Base-by-base conservation (phyloP, 768 basidiomycete genomes). In the Pleurotus giganteus region DNA sequence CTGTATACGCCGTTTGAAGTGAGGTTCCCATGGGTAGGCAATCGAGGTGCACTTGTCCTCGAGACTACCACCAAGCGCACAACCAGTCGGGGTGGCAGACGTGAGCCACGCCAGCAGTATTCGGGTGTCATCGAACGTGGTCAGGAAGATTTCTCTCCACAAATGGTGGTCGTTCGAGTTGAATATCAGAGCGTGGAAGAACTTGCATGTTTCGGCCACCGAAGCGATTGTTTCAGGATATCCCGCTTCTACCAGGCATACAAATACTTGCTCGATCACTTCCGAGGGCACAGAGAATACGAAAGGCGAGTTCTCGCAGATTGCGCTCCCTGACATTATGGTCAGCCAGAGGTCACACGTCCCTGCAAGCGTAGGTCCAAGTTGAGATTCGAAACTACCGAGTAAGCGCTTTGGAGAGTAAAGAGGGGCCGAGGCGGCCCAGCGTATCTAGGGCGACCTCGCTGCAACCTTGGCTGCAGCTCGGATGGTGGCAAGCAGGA, bases 81-180 rank as follows among this genome's bases (percentile, higher is more conserved):
- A 37, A 12, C 57, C 57, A 23, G 32, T 21, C 6, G 57, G 49
- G 7, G 50, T 53, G 32, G 45, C 46, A 12, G 17, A 17, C 37
- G 17, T 32, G 15, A 55, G 26, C 28, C 45, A 39, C 5, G 54
- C 31, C 28, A 46, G 19, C 2, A 68, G 58, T 9, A 63, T 60
- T 28, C 78, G 66, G 0, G 81, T 81, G 53, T 82, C 79, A 54
- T 82, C 81, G 63, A 80, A 83, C 1, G 66, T 68, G 1, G 70
- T 63, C 21, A 82, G 70, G 61, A 77, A 83, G 28, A 81, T 66
- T 32, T 73, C 69, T 23, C 77, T 65, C 82, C 81, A 83, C 26
- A 81, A 64, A 58, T 75, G 69, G 26, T 69, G 60, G 56, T 74
- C 67, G 0, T 63, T 56, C 0, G 69, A 63, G 8, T 52, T 47